phyloP scores from a whole-genome alignment of 177 flowering plant species.

The Tripterygium wilfordii region DNA sequence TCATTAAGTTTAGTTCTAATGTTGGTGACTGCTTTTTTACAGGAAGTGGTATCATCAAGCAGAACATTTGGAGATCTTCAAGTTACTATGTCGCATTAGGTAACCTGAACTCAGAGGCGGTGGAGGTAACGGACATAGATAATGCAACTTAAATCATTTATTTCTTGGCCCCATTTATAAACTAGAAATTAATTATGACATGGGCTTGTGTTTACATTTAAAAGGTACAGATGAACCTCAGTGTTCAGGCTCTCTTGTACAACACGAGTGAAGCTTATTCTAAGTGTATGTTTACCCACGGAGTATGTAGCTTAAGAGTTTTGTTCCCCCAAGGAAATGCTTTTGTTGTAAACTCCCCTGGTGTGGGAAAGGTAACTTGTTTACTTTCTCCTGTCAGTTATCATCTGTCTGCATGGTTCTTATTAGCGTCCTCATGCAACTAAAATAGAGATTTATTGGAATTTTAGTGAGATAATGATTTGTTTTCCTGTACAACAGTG shows the following conservation, averaged over 20 bases:
- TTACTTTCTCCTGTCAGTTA: not conserved
- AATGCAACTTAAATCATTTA: not conserved
- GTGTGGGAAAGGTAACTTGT: constrained; percentile 19
- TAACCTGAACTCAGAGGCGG: constrained; percentile 26
- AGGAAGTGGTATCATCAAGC: constrained; percentile 30
- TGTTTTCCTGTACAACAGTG: no score
- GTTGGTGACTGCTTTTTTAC: not conserved
- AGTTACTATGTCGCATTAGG: constrained; percentile 39
- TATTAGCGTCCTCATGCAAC: no score
- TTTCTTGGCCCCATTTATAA: no score
- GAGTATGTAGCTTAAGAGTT: constrained; percentile 19
- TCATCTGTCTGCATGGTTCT: no score
- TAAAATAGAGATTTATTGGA: no score
- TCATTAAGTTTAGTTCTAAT: not conserved
- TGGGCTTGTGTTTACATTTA: no score
- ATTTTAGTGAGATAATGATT: no score
- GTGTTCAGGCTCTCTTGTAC: constrained; percentile 17
- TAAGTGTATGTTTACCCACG: constrained; percentile 21
- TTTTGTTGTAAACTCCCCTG: constrained; percentile 31
- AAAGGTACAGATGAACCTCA: constrained; percentile 35
- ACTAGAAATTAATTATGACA: no score
- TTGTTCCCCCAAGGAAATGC: constrained; percentile 27
- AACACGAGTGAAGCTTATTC: constrained; percentile 33
- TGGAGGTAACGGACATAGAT: constrained; percentile 21
- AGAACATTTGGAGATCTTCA: constrained; percentile 21